Evolutionary conservation across 441 rosid species (phyloP), one percentile per base, ranked within the genome.

Genomic region (Gossypium schwendimanii): DNA sequence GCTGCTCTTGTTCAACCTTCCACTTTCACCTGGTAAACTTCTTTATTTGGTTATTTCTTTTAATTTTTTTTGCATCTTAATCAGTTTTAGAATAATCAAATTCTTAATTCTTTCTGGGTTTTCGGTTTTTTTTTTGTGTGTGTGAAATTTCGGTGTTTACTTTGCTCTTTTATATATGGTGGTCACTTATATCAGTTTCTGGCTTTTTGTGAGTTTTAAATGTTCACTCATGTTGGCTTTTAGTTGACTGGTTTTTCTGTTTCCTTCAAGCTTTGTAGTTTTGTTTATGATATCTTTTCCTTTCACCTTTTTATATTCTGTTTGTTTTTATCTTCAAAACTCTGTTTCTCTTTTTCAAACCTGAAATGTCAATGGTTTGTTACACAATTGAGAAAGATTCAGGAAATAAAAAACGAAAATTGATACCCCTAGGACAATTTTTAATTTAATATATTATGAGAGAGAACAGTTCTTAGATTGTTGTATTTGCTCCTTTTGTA

Each of bases 1-100:
- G 91, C 92, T 57, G 98, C 98, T 67, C 97, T 94, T 54, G 79
- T 85, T 36, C 88, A 84, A 57, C 98, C 98, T 2, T 67, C 93
- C 17, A 82, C 91, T 76, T 94, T 92, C 77, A 90, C 94, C 28
- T 94, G 97, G 97, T 90, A 53, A 31, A 83, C 45, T 63, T 9
- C 7, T 1, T 26, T 6, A 6, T 23, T n/a, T 39, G 41, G 41
- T 66, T 41, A 9, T 55, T 17, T 69, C 63, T 12, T 57, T 31
- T 44, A 5, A 5, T 21, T 5, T 28, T 12, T 57, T 3, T 26
- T 8, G 12, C 1, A 7, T 24, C 9, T 41, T n/a, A 28, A 12
- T 71, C 59, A 8, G 23, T 69, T 47, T 41, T 49, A 15, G 20
- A 14, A 17, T 68, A 11, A 28, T 70, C 26, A 5, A 12, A 44